Percentiles rank a stretch among this genome's conserved stretches.
Evolutionary conservation across 2,329 filamentous ascomycete genomes (phyloP).

Genomic region (Apiospora saccharicola): DNA sequence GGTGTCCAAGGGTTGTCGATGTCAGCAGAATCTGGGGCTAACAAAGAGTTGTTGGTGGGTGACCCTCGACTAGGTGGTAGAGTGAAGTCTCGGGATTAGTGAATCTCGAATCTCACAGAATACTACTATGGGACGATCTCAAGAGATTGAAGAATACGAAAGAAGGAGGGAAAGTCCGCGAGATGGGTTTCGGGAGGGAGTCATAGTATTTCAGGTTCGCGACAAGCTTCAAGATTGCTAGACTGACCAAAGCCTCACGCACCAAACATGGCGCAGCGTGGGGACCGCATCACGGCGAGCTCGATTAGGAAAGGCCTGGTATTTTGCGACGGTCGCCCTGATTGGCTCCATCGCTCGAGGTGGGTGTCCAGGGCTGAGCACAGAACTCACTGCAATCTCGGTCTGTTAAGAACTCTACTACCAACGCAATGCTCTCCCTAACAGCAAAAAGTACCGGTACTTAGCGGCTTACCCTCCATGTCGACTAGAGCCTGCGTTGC

Average conservation of each 20-base stretch:
- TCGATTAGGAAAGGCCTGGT: slow-evolving; percentile 18
- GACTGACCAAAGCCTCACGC: slow-evolving; percentile 19
- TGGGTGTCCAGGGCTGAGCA: slow-evolving; percentile 11
- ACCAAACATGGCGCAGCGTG: slow-evolving; percentile 25
- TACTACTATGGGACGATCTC: neutral
- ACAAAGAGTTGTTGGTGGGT: neutral
- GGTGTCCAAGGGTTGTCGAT: slow-evolving; percentile 1
- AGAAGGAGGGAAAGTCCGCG: slow-evolving; percentile 1
- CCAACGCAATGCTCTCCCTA: neutral
- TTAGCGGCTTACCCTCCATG: slow-evolving; percentile 11
- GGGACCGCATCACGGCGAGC: slow-evolving; percentile 24
- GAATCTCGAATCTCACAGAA: slow-evolving; percentile 5
- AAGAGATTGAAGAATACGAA: neutral
- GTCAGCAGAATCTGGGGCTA: neutral
- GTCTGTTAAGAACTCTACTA: neutral
- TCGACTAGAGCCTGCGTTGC: neutral
- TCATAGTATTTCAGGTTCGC: slow-evolving; percentile 25
- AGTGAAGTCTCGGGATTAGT: neutral
- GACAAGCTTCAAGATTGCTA: slow-evolving; percentile 12
- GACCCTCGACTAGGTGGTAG: neutral
- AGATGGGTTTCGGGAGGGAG: slow-evolving; percentile 23
- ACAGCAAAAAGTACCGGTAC: neutral
- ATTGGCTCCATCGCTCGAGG: neutral
- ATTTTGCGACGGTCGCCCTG: neutral
- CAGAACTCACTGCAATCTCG: neutral